Evolutionary conservation across 495 filamentous ascomycete genomes (phyloP).

Genomic region (Neurospora pannonica): DNA sequence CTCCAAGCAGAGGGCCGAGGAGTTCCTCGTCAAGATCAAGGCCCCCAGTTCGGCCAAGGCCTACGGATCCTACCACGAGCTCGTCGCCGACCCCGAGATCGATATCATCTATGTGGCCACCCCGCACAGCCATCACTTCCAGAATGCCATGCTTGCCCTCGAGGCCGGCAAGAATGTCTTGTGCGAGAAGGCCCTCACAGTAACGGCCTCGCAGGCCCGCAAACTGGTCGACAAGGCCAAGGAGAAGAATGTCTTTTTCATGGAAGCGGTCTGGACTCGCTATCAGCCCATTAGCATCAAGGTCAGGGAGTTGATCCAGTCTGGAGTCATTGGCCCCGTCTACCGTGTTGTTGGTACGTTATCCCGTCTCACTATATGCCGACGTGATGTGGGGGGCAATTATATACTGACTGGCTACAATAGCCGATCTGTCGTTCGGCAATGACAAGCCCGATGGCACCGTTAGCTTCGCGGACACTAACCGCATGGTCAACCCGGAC

Average conservation of each 20-base stretch:
- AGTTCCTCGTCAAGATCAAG: constrained; percentile 60
- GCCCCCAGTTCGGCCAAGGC: constrained; percentile 58
- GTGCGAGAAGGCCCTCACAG: constrained; percentile 89
- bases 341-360: constrained; percentile 55
- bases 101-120: constrained; percentile 92
- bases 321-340: constrained; percentile 66
- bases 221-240: constrained; percentile 65
- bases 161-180: constrained; percentile 81
- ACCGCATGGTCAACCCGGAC: constrained; percentile 82
- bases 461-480: constrained; percentile 38
- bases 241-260: constrained; percentile 79
- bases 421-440: constrained; percentile 52
- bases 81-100: constrained; percentile 65
- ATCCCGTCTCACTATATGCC: not conserved
- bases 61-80: constrained; percentile 72
- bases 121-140: constrained; percentile 92
- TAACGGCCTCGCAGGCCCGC: constrained; percentile 72
- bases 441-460: constrained; percentile 28
- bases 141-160: constrained; percentile 74
- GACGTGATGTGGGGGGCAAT: not conserved
- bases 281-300: constrained; percentile 79
- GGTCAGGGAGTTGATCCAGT: constrained; percentile 58
- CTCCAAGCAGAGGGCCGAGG: constrained; percentile 53
- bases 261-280: constrained; percentile 95
- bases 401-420: not conserved